phyloP scores from a whole-genome alignment of 331 rosid genomes.

The Rosa hybrid region DNA sequence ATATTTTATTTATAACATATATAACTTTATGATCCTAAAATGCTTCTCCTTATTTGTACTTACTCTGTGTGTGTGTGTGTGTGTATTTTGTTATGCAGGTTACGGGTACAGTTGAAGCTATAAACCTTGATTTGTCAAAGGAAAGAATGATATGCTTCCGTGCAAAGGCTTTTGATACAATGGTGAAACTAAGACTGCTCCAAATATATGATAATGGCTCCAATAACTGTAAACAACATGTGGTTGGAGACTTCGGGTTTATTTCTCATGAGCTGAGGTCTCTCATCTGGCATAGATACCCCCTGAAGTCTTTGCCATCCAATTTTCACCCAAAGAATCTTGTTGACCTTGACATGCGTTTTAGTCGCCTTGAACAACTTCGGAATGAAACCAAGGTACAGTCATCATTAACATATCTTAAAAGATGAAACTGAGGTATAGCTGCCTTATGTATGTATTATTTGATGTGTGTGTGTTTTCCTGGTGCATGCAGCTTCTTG shows the following conservation, averaged over 20 bases:
- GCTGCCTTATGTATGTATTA: no score
- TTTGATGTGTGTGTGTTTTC: not conserved
- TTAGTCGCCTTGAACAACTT: not conserved
- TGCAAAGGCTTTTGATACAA: not conserved
- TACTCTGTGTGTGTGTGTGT: no score
- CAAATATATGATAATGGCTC: no score
- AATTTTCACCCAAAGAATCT: not conserved
- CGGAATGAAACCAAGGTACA: conserved; percentile 7
- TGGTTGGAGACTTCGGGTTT: not conserved
- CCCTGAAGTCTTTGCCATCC: not conserved
- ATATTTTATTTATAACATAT: no score
- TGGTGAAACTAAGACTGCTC: conserved; percentile 1
- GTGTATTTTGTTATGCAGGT: not conserved
- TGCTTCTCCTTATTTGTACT: no score
- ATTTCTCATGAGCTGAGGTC: not conserved
- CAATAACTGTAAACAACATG: not conserved
- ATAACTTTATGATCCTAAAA: no score
- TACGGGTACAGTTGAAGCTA: not conserved
- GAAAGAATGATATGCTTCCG: not conserved
- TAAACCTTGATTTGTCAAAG: not conserved
- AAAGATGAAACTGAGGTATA: no score
- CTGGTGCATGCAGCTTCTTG: not conserved
- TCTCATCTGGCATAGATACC: not conserved
- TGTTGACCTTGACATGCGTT: not conserved
- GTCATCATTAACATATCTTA: not conserved